Conservation (phyloP, 1,284 basidiomycete genomes). For the Malassezia furfur region DNA sequence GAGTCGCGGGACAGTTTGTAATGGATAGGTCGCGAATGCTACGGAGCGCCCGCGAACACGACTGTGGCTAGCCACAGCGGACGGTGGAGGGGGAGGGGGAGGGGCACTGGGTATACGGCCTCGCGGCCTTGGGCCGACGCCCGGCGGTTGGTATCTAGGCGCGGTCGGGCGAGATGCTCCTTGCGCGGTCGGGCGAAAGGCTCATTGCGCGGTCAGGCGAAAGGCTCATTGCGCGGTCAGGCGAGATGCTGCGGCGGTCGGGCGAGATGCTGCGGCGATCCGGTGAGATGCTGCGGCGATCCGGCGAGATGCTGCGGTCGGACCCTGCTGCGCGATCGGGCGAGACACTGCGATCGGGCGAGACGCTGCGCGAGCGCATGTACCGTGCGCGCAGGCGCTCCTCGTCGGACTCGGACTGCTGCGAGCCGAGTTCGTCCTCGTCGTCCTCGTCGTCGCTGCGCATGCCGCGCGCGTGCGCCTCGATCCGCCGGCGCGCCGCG, state of each 20-base stretch:
- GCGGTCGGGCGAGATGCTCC: conserved; percentile 1
- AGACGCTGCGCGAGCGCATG: conserved; percentile 9
- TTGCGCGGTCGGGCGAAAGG: background rate
- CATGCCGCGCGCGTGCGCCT: background rate
- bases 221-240: background rate
- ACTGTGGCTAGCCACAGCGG: no score
- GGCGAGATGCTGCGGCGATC: background rate
- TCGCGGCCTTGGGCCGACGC: no score
- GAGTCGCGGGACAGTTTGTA: conserved; percentile 3
- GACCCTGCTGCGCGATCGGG: background rate
- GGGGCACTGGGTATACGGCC: no score
- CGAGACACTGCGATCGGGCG: conserved; percentile 1
- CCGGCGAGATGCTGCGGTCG: conserved; percentile 2
- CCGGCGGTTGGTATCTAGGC: background rate
- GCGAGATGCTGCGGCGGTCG: conserved; percentile 2
- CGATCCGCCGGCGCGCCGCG: background rate
- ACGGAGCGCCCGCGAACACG: no score
- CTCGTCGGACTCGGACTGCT: conserved; percentile 15
- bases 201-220: background rate
- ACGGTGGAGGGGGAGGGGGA: no score
- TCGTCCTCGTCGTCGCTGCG: background rate
- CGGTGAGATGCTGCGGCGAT: conserved; percentile 3
- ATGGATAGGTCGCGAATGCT: background rate
- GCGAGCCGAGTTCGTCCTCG: conserved; percentile 6
- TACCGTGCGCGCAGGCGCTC: conserved; percentile 9